Conservation (phyloP, 768 basidiomycete species). For the Trametes punicea region DNA sequence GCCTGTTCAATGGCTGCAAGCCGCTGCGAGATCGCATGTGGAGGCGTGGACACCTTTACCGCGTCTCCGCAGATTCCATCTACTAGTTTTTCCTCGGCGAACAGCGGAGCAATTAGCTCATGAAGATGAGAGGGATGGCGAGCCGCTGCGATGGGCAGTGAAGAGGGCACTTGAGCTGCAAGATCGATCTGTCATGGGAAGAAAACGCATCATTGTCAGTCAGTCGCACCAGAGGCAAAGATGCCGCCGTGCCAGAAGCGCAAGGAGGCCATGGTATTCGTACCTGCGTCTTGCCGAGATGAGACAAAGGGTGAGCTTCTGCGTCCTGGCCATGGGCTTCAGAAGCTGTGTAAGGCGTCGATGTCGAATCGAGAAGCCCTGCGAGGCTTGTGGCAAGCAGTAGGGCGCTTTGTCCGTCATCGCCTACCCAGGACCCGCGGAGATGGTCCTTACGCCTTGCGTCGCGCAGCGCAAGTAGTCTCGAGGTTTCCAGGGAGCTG, state of each 20-base stretch:
- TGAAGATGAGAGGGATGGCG: constrained; percentile 36
- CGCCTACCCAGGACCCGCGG: constrained; percentile 12
- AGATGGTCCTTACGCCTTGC: constrained; percentile 20
- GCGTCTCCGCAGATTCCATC: neutral
- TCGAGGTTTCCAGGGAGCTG: constrained; percentile 14
- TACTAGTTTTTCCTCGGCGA: neutral
- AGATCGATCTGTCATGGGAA: neutral
- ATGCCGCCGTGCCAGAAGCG: neutral
- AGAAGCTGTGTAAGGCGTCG: neutral
- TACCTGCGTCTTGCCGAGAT: neutral
- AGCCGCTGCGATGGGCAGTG: constrained; percentile 43
- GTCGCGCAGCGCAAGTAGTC: constrained; percentile 19
- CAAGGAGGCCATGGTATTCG: neutral
- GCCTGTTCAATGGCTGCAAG: constrained; percentile 8
- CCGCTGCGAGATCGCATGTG: constrained; percentile 14
- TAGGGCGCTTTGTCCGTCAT: constrained; percentile 15
- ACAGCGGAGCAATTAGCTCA: constrained; percentile 15
- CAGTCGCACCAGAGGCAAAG: neutral
- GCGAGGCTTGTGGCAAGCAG: constrained; percentile 19
- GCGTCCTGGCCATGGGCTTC: neutral
- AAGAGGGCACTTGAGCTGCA: neutral
- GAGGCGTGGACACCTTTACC: neutral
- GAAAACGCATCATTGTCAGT: neutral
- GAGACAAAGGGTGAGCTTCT: neutral
- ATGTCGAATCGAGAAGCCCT: constrained; percentile 13